These are phyloP conservation scores for Perkinsus olseni DNA, from an alignment of 169 alveolate genomes.

Conservation along the genomic window DNA sequence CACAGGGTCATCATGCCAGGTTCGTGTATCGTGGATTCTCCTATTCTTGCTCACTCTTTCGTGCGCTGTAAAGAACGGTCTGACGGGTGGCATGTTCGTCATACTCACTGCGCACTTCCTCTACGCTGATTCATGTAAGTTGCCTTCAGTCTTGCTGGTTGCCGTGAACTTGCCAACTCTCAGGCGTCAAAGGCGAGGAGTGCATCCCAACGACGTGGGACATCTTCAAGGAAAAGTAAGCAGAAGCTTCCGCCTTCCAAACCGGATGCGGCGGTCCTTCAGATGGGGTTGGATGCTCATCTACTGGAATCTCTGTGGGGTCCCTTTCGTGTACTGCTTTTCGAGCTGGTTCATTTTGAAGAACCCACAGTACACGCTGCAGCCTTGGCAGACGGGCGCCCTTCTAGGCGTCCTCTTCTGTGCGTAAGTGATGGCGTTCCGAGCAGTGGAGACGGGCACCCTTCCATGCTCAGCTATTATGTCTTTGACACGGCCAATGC, in stretches of 20 bases:
- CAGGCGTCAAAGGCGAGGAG: constrained; percentile 22
- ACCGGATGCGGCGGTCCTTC: background rate
- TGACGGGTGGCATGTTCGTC: constrained; percentile 14
- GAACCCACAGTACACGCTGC: background rate
- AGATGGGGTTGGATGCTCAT: constrained; percentile 34
- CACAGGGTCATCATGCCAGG: constrained; percentile 13
- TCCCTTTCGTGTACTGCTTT: constrained; percentile 18
- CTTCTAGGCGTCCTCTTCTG: background rate
- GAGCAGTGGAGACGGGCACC: too few relatives aligned
- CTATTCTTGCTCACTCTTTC: constrained; percentile 14
- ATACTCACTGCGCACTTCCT: background rate
- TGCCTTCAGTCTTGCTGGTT: background rate
- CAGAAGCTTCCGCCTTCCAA: background rate
- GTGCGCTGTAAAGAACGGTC: constrained; percentile 5
- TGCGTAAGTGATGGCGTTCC: background rate
- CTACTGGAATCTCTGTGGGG: constrained; percentile 23
- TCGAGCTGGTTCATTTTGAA: constrained; percentile 12
- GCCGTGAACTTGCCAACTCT: background rate
- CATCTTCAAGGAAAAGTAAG: constrained; percentile 16
- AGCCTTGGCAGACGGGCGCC: background rate
- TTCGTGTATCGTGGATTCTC: constrained; percentile 13
- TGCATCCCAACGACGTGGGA: constrained; percentile 27
- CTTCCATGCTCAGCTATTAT: constrained; percentile 7
- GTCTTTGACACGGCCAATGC: constrained; percentile 22
- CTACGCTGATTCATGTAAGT: constrained; percentile 17